Evolutionary conservation across 768 basidiomycete genomes (phyloP).

Genomic region (Candolleomyces efflorescens): DNA sequence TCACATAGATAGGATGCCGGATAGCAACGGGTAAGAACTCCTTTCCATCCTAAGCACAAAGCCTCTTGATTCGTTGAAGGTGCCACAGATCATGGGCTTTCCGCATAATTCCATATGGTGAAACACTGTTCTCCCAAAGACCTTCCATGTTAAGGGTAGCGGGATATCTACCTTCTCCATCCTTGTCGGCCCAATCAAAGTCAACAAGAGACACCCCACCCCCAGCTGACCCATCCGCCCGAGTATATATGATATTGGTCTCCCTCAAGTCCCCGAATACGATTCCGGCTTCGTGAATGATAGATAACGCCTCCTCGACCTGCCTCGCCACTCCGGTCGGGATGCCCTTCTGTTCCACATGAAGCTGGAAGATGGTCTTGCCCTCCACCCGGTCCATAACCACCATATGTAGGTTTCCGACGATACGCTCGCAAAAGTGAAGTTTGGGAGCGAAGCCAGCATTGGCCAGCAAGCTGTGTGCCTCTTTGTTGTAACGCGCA

Average conservation of each 20-base stretch:
- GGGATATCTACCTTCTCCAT: constrained; percentile 1
- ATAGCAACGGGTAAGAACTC: no score
- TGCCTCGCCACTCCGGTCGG: background rate
- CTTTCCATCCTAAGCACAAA: no score
- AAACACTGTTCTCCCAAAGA: background rate
- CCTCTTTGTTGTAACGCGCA: background rate
- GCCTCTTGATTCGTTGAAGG: background rate
- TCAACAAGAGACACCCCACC: constrained; percentile 3
- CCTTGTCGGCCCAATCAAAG: constrained; percentile 9
- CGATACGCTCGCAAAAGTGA: background rate
- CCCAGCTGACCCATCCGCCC: background rate
- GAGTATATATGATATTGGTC: constrained; percentile 5
- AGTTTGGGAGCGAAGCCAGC: background rate
- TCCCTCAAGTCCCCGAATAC: constrained; percentile 11
- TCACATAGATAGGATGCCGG: no score
- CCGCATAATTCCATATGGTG: background rate
- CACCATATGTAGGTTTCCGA: background rate
- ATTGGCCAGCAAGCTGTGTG: background rate
- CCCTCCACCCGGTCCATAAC: background rate
- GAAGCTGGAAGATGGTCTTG: background rate
- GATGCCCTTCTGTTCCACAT: background rate
- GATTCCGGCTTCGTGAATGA: background rate
- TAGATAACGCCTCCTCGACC: background rate
- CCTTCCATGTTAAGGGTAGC: background rate
- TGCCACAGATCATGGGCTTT: background rate